These are phyloP conservation scores for Talaromyces liani DNA, from an alignment of 495 filamentous ascomycete species.

Conservation along the genomic window DNA sequence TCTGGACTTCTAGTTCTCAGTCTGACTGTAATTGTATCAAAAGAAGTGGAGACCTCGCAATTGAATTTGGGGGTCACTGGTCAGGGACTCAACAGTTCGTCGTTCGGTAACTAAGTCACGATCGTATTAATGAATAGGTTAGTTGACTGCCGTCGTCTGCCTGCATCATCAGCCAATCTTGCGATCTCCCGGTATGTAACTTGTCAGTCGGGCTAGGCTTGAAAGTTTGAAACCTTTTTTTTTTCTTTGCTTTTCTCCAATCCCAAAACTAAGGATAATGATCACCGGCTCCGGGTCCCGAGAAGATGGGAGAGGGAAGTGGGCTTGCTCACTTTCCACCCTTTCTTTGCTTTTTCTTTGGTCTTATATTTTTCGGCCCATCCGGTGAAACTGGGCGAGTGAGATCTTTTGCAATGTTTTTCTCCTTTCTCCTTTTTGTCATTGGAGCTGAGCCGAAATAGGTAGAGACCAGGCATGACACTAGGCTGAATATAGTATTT, in stretches of 20 bases:
- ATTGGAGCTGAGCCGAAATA: slow-evolving; percentile 1
- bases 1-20: neutral
- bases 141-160: neutral
- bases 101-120: neutral
- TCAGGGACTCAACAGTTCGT: neutral
- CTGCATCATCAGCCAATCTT: neutral
- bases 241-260: neutral
- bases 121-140: slow-evolving; percentile 1
- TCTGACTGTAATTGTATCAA: slow-evolving; percentile 1
- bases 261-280: slow-evolving; percentile 5
- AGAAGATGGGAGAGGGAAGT: slow-evolving; percentile 2
- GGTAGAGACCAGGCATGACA: neutral
- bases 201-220: neutral
- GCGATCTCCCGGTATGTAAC: neutral
- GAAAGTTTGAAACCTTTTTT: neutral
- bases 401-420: neutral
- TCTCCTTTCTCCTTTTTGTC: neutral
- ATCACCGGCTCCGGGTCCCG: slow-evolving; percentile 6
- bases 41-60: slow-evolving; percentile 1
- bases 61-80: slow-evolving; percentile 19
- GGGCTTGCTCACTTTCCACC: neutral
- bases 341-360: neutral
- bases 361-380: neutral
- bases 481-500: neutral
- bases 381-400: neutral